phyloP scores from a whole-genome alignment of 1,284 basidiomycete species.

The Apiotrichum sp. region DNA sequence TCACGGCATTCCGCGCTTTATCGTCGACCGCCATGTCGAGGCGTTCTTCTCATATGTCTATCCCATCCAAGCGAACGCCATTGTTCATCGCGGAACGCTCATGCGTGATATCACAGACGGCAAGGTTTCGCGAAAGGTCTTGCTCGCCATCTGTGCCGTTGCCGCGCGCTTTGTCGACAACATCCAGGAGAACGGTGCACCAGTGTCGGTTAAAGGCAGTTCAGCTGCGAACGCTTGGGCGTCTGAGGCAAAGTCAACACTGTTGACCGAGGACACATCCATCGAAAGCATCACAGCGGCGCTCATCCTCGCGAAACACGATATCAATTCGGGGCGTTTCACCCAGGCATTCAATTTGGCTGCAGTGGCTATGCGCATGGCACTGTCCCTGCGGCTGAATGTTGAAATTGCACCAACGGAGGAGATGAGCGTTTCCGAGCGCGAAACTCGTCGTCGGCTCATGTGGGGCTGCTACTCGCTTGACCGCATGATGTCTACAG shows the following conservation, averaged over 20 bases:
- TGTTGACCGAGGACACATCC: constrained; percentile 19
- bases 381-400: constrained; percentile 15
- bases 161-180: constrained; percentile 17
- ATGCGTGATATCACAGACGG: constrained; percentile 14
- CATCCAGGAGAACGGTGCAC: not conserved
- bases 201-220: not conserved
- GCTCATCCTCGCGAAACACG: constrained; percentile 22
- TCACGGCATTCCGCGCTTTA: constrained; percentile 9
- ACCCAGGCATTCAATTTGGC: constrained; percentile 12
- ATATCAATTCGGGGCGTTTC: constrained; percentile 18
- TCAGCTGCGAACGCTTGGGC: constrained; percentile 15
- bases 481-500: constrained; percentile 24
- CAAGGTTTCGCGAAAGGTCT: constrained; percentile 9
- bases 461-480: constrained; percentile 24
- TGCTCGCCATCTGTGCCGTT: constrained; percentile 19
- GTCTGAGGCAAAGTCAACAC: constrained; percentile 13
- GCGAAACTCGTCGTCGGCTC: constrained; percentile 20
- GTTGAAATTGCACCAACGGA: constrained; percentile 12
- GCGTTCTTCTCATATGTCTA: constrained; percentile 20
- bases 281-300: constrained; percentile 17
- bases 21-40: constrained; percentile 18
- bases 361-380: constrained; percentile 15
- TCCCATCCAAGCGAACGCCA: constrained; percentile 18
- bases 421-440: constrained; percentile 5
- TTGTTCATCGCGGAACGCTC: constrained; percentile 18